Conservation (phyloP, 805 yeast genomes). For the Hanseniaspora valbyensis region DNA sequence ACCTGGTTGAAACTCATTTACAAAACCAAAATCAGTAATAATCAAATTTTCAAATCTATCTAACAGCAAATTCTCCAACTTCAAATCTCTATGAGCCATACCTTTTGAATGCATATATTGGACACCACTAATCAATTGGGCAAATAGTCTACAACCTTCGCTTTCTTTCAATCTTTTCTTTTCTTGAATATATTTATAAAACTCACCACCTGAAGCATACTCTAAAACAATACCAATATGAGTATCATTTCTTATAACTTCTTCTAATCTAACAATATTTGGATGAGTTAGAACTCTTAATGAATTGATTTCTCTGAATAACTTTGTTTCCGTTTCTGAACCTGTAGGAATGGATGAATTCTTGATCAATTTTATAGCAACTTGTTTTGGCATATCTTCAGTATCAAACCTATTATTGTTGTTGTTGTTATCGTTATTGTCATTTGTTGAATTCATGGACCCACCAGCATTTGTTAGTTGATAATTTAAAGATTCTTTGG, state of each 20-base stretch:
- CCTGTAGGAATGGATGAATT: constrained; percentile 81
- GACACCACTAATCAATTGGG: constrained; percentile 89
- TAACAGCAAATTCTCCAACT: constrained; percentile 73
- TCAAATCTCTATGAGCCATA: constrained; percentile 78
- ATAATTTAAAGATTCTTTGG: constrained; percentile 1
- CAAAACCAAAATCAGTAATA: constrained; percentile 90
- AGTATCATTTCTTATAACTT: constrained; percentile 84
- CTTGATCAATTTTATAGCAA: constrained; percentile 84
- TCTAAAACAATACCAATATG: constrained; percentile 94
- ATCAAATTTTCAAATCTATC: constrained; percentile 80
- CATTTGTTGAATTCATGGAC: neutral
- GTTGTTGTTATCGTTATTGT: too few relatives aligned
- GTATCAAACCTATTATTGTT: too few relatives aligned
- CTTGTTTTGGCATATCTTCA: constrained; percentile 49
- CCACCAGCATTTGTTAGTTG: neutral
- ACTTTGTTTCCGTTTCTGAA: constrained; percentile 75
- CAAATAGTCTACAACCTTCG: constrained; percentile 75
- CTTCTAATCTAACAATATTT: constrained; percentile 81
- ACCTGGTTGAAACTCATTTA: constrained; percentile 52
- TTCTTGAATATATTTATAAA: constrained; percentile 81
- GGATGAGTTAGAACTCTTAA: constrained; percentile 81
- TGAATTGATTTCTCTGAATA: constrained; percentile 87
- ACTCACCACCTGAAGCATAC: constrained; percentile 95
- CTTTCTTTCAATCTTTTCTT: constrained; percentile 80
- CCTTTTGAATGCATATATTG: constrained; percentile 90